Evolutionary conservation across 2,329 filamentous ascomycete species (phyloP).

Genomic region (Leptographium procerum): DNA sequence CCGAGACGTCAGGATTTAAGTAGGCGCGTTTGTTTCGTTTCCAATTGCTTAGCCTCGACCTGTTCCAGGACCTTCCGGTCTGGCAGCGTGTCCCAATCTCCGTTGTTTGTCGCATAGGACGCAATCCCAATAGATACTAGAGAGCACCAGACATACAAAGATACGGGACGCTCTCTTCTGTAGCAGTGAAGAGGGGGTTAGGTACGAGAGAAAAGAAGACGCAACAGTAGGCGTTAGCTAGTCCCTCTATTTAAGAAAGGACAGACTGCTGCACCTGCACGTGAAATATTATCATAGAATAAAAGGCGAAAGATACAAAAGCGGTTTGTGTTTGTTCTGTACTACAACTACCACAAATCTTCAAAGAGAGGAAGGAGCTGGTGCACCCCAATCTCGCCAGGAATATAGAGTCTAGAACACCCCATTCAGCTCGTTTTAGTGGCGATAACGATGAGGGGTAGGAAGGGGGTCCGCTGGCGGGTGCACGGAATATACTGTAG

Average conservation of each 20-base stretch:
- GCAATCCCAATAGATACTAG: background rate
- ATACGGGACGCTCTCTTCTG: background rate
- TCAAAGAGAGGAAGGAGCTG: background rate
- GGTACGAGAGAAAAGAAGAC: background rate
- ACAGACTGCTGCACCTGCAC: background rate
- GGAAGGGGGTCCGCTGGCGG: background rate
- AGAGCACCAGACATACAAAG: background rate
- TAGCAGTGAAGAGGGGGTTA: background rate
- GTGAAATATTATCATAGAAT: background rate
- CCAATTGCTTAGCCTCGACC: background rate
- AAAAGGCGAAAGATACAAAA: background rate
- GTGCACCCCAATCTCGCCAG: background rate
- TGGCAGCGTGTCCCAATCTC: background rate
- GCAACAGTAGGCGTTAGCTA: background rate
- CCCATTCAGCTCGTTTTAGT: background rate
- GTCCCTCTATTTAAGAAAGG: background rate
- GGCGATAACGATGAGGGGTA: slow-evolving; percentile 5
- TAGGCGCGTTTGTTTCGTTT: background rate
- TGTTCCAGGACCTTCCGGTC: background rate
- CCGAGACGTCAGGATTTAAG: background rate
- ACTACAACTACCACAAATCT: background rate
- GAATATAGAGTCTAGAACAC: slow-evolving; percentile 1
- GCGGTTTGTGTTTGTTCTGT: background rate
- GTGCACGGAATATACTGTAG: background rate
- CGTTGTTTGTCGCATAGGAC: background rate